These are phyloP conservation scores for Achlya hypogyna DNA, from an alignment of 352 stramenopile species.

Conservation along the genomic window DNA sequence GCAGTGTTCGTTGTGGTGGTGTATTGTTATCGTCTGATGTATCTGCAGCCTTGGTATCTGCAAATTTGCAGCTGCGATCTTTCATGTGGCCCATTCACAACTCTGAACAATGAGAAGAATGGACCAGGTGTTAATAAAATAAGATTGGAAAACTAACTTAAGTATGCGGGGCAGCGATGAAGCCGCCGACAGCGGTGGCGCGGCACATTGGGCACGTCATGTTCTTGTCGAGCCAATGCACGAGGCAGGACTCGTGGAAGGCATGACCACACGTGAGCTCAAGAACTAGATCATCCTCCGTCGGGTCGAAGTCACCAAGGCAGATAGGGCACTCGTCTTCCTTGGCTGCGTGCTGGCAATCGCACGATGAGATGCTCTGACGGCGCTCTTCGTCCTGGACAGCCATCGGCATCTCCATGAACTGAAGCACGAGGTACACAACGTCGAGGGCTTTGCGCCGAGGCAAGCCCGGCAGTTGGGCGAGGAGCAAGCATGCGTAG, in stretches of 20 bases:
- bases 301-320: not conserved
- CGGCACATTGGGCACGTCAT: constrained; percentile 78
- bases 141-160: too few species aligned
- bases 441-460: not conserved
- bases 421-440: not conserved
- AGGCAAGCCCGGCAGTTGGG: not conserved
- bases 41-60: too few species aligned
- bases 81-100: too few species aligned
- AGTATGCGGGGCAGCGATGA: not conserved
- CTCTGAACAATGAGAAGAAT: too few species aligned
- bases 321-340: constrained; percentile 16
- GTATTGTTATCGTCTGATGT: too few species aligned
- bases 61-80: too few species aligned
- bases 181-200: constrained; percentile 28
- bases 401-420: not conserved
- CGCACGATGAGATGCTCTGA: not conserved
- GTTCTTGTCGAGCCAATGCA: constrained; percentile 74
- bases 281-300: constrained; percentile 60
- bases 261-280: constrained; percentile 70
- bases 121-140: not conserved
- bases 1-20: too few species aligned
- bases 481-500: not conserved
- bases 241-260: constrained; percentile 79
- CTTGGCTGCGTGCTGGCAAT: not conserved
- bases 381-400: not conserved